Evolutionary conservation across 148 eudicot genomes (phyloP), one percentile per base, ranked within the genome.

Genomic region (Chenopodium quinoa): DNA sequence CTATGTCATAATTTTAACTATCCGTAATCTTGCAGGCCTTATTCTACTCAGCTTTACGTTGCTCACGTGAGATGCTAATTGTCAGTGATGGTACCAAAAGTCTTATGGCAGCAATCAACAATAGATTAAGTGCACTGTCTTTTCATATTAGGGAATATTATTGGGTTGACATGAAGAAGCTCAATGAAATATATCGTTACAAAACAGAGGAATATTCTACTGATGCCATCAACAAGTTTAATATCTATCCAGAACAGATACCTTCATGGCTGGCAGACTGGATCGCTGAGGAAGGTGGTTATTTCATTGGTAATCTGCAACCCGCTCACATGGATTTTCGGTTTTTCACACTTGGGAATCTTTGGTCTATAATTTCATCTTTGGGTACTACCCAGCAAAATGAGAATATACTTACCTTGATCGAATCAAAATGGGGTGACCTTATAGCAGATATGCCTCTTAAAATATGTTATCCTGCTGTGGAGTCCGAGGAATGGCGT

Each of bases 261-360:
- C 95, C 98, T 60, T 86, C 93, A 40, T 95, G 98, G 98, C 90
- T 95, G 32, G 90, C 91, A 31, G 97, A 95, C 86, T 95, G 98
- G 97, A 88, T 95, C 31, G 89, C 94, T 3, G 95, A 93, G 83
- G 78, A 86, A 75, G 95, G 92, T 71, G 97, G 97, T 63, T 95
- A 91, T 85, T 85, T 95, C 74, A 89, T 92, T 34, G 98, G 98
- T 54, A 95, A 93, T 84, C 87, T 95, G 73, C 96, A 93, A 76
- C 97, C 98, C 47, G 97, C 94, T 81, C 94, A 95, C 79, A 91
- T 95, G 98, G 97, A 95, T 81, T 95, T 93, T 50, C 86, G 94
- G 77, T 93, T 95, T 83, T 95, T 95, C 79, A 90, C 90, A 1
- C 94, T 93, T 34, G 97, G 98, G 64, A 95, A 92, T 76, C 86